Conservation (phyloP, 2,329 filamentous ascomycete species). For the Malbranchea cinnamomea region DNA sequence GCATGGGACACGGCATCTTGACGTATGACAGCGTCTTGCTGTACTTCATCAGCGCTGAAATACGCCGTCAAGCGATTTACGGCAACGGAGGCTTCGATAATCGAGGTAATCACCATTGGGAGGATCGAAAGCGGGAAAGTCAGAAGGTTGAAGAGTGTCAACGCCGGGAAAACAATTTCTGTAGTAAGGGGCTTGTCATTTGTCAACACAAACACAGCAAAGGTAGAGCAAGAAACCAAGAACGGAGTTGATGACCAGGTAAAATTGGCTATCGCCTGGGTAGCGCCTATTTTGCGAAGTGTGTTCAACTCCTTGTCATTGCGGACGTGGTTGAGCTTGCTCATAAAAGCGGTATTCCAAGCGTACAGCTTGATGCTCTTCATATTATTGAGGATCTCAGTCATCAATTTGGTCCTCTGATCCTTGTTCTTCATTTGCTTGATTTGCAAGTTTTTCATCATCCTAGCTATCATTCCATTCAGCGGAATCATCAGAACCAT, state of each 20-base stretch:
- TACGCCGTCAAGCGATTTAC: constrained; percentile 73
- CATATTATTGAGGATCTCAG: constrained; percentile 98
- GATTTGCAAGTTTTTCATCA: constrained; percentile 93
- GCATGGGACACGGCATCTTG: constrained; percentile 55
- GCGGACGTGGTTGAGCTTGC: constrained; percentile 86
- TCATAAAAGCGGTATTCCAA: constrained; percentile 95
- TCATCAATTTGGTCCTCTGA: constrained; percentile 78
- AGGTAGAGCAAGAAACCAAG: constrained; percentile 91
- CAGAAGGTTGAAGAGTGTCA: constrained; percentile 87
- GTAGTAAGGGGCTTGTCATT: constrained; percentile 69
- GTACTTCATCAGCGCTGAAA: constrained; percentile 76
- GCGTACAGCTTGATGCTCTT: constrained; percentile 99
- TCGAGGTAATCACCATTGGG: constrained; percentile 94
- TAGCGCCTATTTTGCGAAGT: constrained; percentile 85
- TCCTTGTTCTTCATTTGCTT: constrained; percentile 99
- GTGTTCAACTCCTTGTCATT: constrained; percentile 95
- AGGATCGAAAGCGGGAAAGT: constrained; percentile 88
- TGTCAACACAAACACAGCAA: constrained; percentile 83
- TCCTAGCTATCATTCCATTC: constrained; percentile 77
- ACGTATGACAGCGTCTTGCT: constrained; percentile 61
- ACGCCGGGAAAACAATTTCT: constrained; percentile 86
- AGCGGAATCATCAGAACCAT: constrained; percentile 98
- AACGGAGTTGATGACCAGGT: constrained; percentile 97
- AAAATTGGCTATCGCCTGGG: constrained; percentile 89
- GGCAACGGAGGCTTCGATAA: constrained; percentile 91